These are phyloP conservation scores for Sclerotiophoma versabilis DNA, from an alignment of 2,329 filamentous ascomycete species.

Conservation along the genomic window DNA sequence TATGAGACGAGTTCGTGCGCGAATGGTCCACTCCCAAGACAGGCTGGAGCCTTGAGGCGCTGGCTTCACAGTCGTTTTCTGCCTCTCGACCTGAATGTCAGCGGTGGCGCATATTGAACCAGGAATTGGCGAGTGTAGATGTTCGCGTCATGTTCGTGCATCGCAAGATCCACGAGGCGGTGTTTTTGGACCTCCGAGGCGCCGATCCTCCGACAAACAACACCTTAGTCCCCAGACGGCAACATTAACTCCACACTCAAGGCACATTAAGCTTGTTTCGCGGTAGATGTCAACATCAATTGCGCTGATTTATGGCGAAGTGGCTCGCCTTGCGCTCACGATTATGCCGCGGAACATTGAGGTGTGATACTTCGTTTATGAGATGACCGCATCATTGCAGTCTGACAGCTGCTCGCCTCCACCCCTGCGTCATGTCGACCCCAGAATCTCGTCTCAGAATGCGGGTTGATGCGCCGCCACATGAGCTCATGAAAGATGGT, in stretches of 20 bases:
- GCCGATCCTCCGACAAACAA: slow-evolving; percentile 1
- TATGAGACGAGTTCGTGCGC: not conserved
- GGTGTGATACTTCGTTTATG: not conserved
- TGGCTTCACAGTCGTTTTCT: not conserved
- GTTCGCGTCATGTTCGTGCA: slow-evolving; percentile 11
- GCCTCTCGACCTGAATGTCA: too few species aligned
- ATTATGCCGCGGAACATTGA: not conserved
- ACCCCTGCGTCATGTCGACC: slow-evolving; percentile 2
- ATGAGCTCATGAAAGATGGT: slow-evolving; percentile 4
- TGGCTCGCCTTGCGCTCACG: not conserved
- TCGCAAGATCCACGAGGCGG: not conserved
- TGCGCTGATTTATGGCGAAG: not conserved
- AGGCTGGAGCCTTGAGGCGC: not conserved
- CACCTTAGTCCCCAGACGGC: not conserved
- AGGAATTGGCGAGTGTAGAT: not conserved
- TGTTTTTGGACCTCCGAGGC: not conserved
- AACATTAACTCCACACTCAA: not conserved
- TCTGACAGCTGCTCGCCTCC: slow-evolving; percentile 2
- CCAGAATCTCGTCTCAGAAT: slow-evolving; percentile 1
- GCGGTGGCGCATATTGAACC: not conserved
- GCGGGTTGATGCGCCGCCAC: slow-evolving; percentile 6
- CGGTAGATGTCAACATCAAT: slow-evolving; percentile 4
- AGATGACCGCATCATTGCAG: slow-evolving; percentile 19
- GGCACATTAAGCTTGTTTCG: slow-evolving; percentile 1
- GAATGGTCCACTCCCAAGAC: not conserved